These are phyloP conservation scores for Perkinsus olseni DNA, from an alignment of 169 alveolate species.

Conservation along the genomic window DNA sequence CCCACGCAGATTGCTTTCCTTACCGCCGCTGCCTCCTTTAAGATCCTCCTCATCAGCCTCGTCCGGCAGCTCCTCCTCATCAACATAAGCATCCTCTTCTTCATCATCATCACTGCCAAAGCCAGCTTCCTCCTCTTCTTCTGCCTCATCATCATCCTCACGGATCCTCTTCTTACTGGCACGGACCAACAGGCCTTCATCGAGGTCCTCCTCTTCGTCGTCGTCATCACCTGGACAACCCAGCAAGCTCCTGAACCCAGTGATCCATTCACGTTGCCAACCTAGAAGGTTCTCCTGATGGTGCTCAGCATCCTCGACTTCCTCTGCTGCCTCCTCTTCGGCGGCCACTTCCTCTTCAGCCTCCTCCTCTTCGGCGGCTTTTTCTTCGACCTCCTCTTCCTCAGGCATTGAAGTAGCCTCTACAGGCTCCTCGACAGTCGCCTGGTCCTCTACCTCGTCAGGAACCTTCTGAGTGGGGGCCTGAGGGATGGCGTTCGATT, in stretches of 20 bases:
- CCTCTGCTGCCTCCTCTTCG: background rate
- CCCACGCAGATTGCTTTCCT: no score
- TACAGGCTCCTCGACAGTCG: background rate
- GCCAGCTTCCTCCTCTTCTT: background rate
- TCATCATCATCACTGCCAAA: background rate
- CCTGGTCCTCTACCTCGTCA: no score
- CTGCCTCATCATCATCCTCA: background rate
- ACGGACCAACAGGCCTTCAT: slow-evolving; percentile 44
- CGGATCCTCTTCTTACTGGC: slow-evolving; percentile 16
- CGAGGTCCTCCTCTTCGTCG: slow-evolving; percentile 46
- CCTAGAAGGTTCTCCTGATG: slow-evolving; percentile 31
- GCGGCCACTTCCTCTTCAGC: slow-evolving; percentile 25
- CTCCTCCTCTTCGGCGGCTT: slow-evolving; percentile 4
- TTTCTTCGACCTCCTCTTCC: slow-evolving; percentile 12
- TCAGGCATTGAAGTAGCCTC: background rate
- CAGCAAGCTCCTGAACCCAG: slow-evolving; percentile 21
- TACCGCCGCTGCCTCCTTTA: background rate
- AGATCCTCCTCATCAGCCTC: background rate
- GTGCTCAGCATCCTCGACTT: slow-evolving; percentile 13
- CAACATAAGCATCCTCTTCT: background rate
- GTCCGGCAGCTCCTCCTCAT: background rate
- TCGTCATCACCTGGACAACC: slow-evolving; percentile 54
- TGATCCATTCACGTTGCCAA: slow-evolving; percentile 4
- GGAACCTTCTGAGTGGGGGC: no score
- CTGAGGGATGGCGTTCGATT: background rate